Conservation (phyloP, 257 asterid genomes). For the Solanum pennellii region DNA sequence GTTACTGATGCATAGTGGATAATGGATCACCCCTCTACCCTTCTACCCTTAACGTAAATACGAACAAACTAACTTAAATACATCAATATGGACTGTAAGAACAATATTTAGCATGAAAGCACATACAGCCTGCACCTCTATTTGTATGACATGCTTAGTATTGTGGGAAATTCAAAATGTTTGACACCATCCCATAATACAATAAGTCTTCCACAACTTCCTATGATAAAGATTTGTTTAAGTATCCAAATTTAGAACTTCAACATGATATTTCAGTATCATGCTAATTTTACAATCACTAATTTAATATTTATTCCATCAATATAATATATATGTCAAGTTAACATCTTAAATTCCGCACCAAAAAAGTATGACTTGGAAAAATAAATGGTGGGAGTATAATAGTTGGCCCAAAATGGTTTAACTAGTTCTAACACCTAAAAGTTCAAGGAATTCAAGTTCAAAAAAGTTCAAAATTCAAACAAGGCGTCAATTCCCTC, state of each 20-base stretch:
- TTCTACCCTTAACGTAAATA: background rate
- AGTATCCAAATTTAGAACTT: background rate
- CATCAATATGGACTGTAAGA: background rate
- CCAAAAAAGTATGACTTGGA: background rate
- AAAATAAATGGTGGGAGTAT: background rate
- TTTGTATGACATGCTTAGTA: background rate
- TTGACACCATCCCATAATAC: background rate
- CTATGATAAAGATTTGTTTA: background rate
- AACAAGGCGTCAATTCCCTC: background rate
- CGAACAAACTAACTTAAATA: background rate
- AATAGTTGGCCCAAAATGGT: background rate
- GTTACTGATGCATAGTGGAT: background rate
- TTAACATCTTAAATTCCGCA: background rate
- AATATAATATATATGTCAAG: background rate
- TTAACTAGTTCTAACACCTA: background rate
- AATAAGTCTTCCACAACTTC: background rate
- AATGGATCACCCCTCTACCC: background rate
- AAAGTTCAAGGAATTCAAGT: background rate
- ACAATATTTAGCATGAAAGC: background rate
- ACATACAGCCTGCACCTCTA: background rate
- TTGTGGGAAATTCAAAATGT: background rate
- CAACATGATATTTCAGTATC: background rate
- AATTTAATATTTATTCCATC: background rate
- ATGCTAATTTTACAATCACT: background rate
- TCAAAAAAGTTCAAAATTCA: background rate